Evolutionary conservation across 192 early-diverging fungal genomes (phyloP).

Genomic region (Podochytrium sp.): DNA sequence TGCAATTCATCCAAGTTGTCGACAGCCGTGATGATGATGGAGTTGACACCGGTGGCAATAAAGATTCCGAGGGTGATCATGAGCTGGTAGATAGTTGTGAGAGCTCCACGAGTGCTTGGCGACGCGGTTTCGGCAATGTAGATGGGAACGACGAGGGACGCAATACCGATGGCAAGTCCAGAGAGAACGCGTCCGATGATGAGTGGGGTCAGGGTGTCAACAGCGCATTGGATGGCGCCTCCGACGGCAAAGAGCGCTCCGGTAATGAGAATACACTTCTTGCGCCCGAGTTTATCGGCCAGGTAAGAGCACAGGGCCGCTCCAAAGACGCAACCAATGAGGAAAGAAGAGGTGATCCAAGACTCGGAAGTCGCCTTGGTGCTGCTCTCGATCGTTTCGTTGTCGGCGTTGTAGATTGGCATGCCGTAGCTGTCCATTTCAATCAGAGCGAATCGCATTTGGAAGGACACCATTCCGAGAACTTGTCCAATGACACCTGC

Average conservation of each 20-base stretch:
- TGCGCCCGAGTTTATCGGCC: constrained; percentile 21
- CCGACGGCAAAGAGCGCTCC: constrained; percentile 75
- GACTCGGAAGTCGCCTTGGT: background rate
- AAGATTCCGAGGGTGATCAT: constrained; percentile 87
- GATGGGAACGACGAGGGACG: constrained; percentile 47
- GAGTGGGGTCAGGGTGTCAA: constrained; percentile 66
- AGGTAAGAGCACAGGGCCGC: constrained; percentile 4
- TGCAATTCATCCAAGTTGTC: constrained; percentile 35
- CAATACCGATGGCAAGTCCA: constrained; percentile 78
- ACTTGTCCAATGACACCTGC: too few relatives aligned
- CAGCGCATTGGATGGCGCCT: constrained; percentile 65
- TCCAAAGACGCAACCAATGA: constrained; percentile 22
- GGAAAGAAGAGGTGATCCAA: constrained; percentile 31
- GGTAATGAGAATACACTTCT: constrained; percentile 26
- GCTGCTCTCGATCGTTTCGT: too few relatives aligned
- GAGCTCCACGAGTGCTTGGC: constrained; percentile 73
- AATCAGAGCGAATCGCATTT: constrained; percentile 27
- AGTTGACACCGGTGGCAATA: constrained; percentile 47
- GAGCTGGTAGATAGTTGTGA: constrained; percentile 80
- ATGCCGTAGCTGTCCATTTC: constrained; percentile 7
- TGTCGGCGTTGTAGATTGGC: constrained; percentile 14
- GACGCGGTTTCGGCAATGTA: constrained; percentile 81
- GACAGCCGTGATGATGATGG: constrained; percentile 47
- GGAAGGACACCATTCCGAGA: constrained; percentile 44
- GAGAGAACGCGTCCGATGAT: constrained; percentile 77